phyloP scores from a whole-genome alignment of 2,329 filamentous ascomycete genomes.

The Aureobasidium melanogenum region DNA sequence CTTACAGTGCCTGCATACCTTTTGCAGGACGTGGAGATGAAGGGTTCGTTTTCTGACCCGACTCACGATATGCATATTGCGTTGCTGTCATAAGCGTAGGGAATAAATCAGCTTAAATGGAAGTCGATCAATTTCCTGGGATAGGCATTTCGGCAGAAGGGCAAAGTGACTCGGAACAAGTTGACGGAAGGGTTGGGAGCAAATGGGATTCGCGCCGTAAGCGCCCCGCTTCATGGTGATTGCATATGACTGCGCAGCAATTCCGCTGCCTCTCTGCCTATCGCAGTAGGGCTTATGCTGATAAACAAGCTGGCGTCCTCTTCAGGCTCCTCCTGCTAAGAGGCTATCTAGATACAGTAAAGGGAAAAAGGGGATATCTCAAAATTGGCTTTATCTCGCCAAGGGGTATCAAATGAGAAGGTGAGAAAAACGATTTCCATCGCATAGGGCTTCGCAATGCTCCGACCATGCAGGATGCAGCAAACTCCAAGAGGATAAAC shows the following conservation, averaged over 20 bases:
- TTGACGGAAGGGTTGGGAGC: conserved; percentile 3
- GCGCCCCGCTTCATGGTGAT: conserved; percentile 1
- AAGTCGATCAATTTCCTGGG: not conserved
- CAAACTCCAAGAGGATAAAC: not conserved
- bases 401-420: conserved; percentile 10
- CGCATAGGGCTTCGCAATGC: conserved; percentile 1
- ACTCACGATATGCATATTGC: not conserved
- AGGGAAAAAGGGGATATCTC: conserved; percentile 6
- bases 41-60: not conserved
- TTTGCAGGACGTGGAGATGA: conserved; percentile 5
- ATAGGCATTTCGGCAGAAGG: not conserved
- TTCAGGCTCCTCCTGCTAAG: conserved; percentile 1
- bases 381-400: conserved; percentile 1
- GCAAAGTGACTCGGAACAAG: not conserved
- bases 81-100: not conserved
- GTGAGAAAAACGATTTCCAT: conserved; percentile 3
- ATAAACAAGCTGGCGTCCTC: conserved; percentile 7
- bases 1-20: conserved; percentile 5
- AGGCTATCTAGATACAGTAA: conserved; percentile 8
- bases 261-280: conserved; percentile 9
- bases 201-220: conserved; percentile 10
- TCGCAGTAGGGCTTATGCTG: conserved; percentile 1
- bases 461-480: conserved; percentile 8
- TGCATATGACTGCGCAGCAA: conserved; percentile 10
- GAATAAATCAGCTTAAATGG: not conserved